Evolutionary conservation across 257 asterid genomes (phyloP).

Genomic region (Scutellaria galericulata): DNA sequence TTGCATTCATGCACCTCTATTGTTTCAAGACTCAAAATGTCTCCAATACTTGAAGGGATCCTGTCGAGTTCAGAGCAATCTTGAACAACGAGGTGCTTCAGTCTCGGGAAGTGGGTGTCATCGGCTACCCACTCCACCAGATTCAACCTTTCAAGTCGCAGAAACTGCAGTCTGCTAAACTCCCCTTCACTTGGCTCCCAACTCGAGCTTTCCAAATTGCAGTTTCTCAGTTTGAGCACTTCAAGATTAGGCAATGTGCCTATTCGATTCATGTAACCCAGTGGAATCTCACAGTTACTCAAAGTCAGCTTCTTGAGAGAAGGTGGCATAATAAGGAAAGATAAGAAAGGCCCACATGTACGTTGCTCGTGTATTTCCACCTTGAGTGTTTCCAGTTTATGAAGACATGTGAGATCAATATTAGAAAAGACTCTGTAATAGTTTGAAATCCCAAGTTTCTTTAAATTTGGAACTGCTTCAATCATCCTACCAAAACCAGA

Average conservation of each 20-base stretch:
- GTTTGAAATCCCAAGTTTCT: conserved; percentile 10
- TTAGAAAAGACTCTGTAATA: too few relatives aligned
- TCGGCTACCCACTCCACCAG: conserved; percentile 29
- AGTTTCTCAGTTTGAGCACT: conserved; percentile 20
- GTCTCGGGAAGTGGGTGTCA: conserved; percentile 30
- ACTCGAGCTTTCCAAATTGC: neutral
- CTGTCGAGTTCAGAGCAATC: conserved; percentile 22
- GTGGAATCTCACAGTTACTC: neutral
- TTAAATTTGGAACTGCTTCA: conserved; percentile 13
- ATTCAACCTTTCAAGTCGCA: neutral
- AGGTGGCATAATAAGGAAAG: conserved; percentile 6
- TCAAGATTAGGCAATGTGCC: conserved; percentile 19
- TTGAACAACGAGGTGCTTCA: conserved; percentile 39
- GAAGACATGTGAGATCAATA: neutral
- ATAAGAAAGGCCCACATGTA: neutral
- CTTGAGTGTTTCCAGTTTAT: conserved; percentile 16
- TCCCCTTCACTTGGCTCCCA: conserved; percentile 13
- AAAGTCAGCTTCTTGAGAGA: conserved; percentile 28
- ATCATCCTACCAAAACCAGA: neutral
- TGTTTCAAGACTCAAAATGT: conserved; percentile 32
- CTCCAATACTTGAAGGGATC: conserved; percentile 37
- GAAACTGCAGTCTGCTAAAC: neutral
- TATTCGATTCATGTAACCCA: neutral
- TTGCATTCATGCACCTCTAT: conserved; percentile 36
- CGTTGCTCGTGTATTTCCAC: neutral